Base-by-base conservation (phyloP, 2,329 filamentous ascomycete genomes). In the Fusarium verrucosum region DNA sequence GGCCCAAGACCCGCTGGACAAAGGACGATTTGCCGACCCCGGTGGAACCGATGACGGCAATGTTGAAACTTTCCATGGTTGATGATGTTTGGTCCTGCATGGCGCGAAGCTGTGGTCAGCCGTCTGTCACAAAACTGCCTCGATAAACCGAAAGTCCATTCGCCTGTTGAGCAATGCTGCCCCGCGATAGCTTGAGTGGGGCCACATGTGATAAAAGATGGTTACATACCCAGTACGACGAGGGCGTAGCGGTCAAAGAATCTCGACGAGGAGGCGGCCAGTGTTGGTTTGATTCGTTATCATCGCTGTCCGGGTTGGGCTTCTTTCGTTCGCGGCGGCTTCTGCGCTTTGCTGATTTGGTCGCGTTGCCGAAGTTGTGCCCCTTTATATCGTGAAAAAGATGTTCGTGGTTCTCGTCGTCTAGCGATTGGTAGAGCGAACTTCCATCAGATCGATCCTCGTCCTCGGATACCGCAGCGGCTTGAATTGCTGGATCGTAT, bases 21-120 rank as follows among this genome's bases (percentile, higher is more conserved):
- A 90, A 88, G 42, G 87, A 83, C 46, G 87, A 89, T 75, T 91
- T 91, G 66, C 88, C 88, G 43, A 88, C 88, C 59, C 87, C 87
- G 68, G 83, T 80, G 73, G 86, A 83, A 70, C 88, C 88, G 73
- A 91, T 87, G 59, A 90, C 81, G 70, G 86, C 87, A 67, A 91
- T 87, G 72, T 87, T 88, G 72, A 88, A 83, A 67, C 81, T 79
- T 63, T 87, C 85, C 85, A 88, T 87, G 58, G 69, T 73, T 72
- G 72, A 65, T 55, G 71, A 63, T 50, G 70, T 62, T 49, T 70
- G 72, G 42, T 73, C 67, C 76, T 78, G 68, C 74, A 69, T 36
- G 50, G 59, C 60, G 37, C 33, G 52, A 47, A 55, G 60, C 57
- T 62, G 62, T 58, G 41, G 69, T 74, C 60, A 74, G 72, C 64